Evolutionary conservation across 176 grass and related monocot genomes (phyloP), one percentile per base, ranked within the genome.

Genomic region (Carex myosuroides): DNA sequence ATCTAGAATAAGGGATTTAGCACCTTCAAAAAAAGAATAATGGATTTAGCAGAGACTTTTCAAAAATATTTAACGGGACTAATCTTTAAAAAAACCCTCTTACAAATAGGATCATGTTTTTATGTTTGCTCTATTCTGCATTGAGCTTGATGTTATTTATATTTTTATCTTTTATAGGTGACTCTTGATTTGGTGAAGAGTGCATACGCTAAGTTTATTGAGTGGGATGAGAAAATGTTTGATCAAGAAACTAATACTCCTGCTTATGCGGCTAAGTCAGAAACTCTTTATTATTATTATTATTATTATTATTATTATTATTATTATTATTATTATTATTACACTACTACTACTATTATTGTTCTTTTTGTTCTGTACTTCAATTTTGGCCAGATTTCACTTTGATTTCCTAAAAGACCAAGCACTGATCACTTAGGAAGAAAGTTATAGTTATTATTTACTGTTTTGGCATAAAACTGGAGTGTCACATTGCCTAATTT

Each of bases 161-260:
- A 18, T 50, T 79, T 18, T 83, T 69, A 53, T 29, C 6, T 66
- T 79, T 89, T 82, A 41, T 89, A 97, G 94, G 92, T 97, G 80
- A 94, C 90, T 89, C 90, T 97, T 87, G 94, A 97, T 88, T 86
- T 97, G 79, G 89, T 91, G 70, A 97, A 97, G 88, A 63, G 89
- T 88, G 29, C 94, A 79, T 97, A 94, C 75, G 92, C 94, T 37
- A 97, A 91, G 66, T 97, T 97, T 65, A 97, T 97, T 87, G 94
- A 97, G 75, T 97, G 94, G 86, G 94, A 97, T 86, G 92, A 92
- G 75, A 84, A 92, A 85, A 97, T 97, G 90, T 94, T 94, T 89
- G 94, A 97, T 92, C 22, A 26, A 60, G 92, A 97, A 84, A 94
- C 94, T 81, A 86, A 68, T 80, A 97, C 92, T 53, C 81, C 94